These are phyloP conservation scores for Annona squamosa DNA, from an alignment of 164 flowering plant species.

Conservation along the genomic window DNA sequence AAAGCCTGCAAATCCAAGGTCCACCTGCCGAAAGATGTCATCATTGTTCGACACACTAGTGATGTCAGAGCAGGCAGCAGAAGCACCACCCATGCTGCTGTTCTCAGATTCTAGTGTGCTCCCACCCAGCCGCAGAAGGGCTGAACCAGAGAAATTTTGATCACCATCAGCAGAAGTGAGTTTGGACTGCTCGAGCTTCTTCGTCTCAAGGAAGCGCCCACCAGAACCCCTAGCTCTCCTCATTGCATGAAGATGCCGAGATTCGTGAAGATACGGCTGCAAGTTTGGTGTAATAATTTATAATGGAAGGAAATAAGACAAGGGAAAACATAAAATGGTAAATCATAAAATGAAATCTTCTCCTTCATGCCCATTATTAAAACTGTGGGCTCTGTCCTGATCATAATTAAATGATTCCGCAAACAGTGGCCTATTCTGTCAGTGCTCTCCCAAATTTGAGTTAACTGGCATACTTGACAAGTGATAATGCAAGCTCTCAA, in stretches of 20 bases:
- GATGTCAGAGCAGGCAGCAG: constrained; percentile 24
- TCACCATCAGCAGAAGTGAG: constrained; percentile 2
- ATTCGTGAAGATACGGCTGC: constrained; percentile 87
- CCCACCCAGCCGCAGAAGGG: constrained; percentile 17
- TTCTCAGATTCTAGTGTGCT: constrained; percentile 17
- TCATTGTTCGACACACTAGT: constrained; percentile 24
- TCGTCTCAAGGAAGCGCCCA: constrained; percentile 76
- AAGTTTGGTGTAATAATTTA: neutral
- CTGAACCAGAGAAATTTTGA: constrained; percentile 12
- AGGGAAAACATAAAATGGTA: neutral
- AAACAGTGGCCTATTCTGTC: too few species aligned
- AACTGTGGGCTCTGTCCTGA: too few species aligned
- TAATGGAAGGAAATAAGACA: neutral
- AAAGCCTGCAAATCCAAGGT: constrained; percentile 22
- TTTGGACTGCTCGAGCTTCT: constrained; percentile 33
- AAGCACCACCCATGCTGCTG: constrained; percentile 17
- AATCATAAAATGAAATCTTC: too few species aligned
- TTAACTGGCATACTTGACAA: too few species aligned
- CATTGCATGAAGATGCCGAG: constrained; percentile 79
- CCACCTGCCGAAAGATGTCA: constrained; percentile 24
- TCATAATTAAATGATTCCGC: too few species aligned
- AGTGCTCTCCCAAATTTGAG: too few species aligned
- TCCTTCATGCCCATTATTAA: too few species aligned
- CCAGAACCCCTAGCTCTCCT: constrained; percentile 80
- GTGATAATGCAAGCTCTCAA: too few species aligned